Evolutionary conservation across 306 rosid species (phyloP), one percentile per base, ranked within the genome.

Genomic region (Glycyrrhiza uralensis): DNA sequence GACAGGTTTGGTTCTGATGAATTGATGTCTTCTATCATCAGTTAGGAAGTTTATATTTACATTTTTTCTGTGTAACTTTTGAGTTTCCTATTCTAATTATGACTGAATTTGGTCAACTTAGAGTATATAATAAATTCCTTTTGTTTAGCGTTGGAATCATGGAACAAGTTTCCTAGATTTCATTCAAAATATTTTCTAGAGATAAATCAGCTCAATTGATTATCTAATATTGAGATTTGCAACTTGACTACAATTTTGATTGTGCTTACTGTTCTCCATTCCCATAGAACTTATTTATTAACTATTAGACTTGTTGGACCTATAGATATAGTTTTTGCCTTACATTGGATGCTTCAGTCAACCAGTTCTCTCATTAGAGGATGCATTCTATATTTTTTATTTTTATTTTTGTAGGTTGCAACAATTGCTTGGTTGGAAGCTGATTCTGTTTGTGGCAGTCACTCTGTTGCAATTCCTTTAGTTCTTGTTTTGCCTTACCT

Each of bases 351-450:
- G 50, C 47, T 85, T 76, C 55, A 45, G 28, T 19, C 19, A 19
- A 49, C 19, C 26, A 3, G 39, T 71, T 80, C 5, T 71, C 46
- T 74, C 28, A 59, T 68, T 74, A 54, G 63, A 68, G 67, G 57
- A 38, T 74, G 44, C 33, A 10, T 26, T 60, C 80, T 35, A 41
- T 62, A 11, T 3, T 71, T 26, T 60, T n/a, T n/a, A n/a, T n/a
- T n/a, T n/a, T n/a, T n/a, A n/a, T n/a, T n/a, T 30, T 45, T 84
- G 81, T 83, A 95, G 99, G 99, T 95, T 85, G 99, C 99, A 49
- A 95, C 99, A 58, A 91, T 95, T 78, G 99, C 97, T 26, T 95
- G 99, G 97, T 88, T 95, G 80, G 99, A 95, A 89, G 99, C 96
- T 69, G 99, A 95, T 82, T 95, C 99, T 79, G 90, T 92, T 70